A percentile compares a stretch with the other conserved stretches of the same genome.
Evolutionary conservation across 768 basidiomycete species (phyloP).

Genomic region (Omphalotus guepiniiformis): DNA sequence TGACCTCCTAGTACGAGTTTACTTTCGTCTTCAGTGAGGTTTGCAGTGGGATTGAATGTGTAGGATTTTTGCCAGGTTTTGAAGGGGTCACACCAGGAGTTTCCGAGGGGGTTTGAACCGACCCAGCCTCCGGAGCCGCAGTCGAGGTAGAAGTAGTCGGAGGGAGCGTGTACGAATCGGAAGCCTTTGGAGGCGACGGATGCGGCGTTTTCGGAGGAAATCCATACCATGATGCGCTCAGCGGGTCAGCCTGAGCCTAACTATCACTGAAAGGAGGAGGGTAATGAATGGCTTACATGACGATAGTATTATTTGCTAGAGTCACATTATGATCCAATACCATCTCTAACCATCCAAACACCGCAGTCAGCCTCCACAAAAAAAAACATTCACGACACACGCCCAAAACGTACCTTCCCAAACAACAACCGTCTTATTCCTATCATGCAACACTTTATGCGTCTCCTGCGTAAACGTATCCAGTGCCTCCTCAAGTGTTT

Average conservation of each 20-base stretch:
- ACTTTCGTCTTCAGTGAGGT: slow-evolving; percentile 41
- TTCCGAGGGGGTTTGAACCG: slow-evolving; percentile 33
- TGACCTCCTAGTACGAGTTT: slow-evolving; percentile 65
- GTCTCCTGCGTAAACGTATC: slow-evolving; percentile 55
- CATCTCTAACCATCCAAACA: slow-evolving; percentile 71
- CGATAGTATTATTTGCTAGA: slow-evolving; percentile 47
- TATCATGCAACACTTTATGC: slow-evolving; percentile 47
- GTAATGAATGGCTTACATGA: slow-evolving; percentile 54
- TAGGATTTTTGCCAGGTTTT: slow-evolving; percentile 77
- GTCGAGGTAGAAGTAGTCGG: slow-evolving; percentile 80
- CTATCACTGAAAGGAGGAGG: too few species aligned
- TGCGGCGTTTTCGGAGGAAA: slow-evolving; percentile 55
- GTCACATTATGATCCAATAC: slow-evolving; percentile 50
- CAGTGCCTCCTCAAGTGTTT: slow-evolving; percentile 62
- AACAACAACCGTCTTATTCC: slow-evolving; percentile 74
- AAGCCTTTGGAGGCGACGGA: slow-evolving; percentile 58
- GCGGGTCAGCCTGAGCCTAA: too few species aligned
- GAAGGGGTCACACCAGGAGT: slow-evolving; percentile 76
- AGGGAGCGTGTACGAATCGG: slow-evolving; percentile 62
- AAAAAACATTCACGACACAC: slow-evolving; percentile 7
- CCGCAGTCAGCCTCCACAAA: too few species aligned
- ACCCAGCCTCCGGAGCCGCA: slow-evolving; percentile 74
- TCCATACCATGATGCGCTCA: slow-evolving; percentile 57
- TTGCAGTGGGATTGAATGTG: slow-evolving; percentile 68
- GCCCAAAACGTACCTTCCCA: slow-evolving; percentile 82